These are phyloP conservation scores for Microcyclospora tardicrescens DNA, from an alignment of 2,329 filamentous ascomycete species.

Conservation along the genomic window DNA sequence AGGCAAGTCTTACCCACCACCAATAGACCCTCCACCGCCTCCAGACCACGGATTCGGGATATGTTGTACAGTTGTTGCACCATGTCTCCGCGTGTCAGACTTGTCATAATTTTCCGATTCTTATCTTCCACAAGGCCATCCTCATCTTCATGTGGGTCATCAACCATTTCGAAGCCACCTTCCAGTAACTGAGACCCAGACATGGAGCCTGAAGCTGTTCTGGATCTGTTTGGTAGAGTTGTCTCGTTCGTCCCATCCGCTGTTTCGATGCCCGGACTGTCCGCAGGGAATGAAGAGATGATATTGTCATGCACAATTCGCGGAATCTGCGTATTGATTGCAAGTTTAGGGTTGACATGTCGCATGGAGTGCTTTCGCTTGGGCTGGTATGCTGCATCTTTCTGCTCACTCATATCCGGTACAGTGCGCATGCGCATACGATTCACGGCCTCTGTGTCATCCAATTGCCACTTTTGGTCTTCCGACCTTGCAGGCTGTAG, in stretches of 20 bases:
- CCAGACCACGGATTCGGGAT: conserved; percentile 82
- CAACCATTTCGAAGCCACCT: conserved; percentile 91
- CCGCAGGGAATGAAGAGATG: conserved; percentile 7
- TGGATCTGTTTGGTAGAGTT: conserved; percentile 13
- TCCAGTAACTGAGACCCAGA: conserved; percentile 42
- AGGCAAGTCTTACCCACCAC: conserved; percentile 85
- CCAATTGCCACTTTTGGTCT: conserved; percentile 69
- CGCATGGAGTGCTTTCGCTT: conserved; percentile 58
- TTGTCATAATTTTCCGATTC: conserved; percentile 94
- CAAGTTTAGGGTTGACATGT: conserved; percentile 26
- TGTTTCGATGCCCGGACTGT: conserved; percentile 4
- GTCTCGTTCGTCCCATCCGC: conserved; percentile 8
- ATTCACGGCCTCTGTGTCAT: conserved; percentile 89
- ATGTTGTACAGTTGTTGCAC: conserved; percentile 93
- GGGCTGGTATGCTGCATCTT: conserved; percentile 66
- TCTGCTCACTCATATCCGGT: conserved; percentile 55
- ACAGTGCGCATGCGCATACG: conserved; percentile 83
- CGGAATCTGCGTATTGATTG: conserved; percentile 17
- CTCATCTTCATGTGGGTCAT: conserved; percentile 75
- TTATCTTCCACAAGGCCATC: conserved; percentile 83
- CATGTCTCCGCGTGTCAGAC: conserved; percentile 75
- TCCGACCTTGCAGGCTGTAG: conserved; percentile 53
- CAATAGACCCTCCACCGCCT: conserved; percentile 84
- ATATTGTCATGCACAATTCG: conserved; percentile 18
- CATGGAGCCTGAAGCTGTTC: conserved; percentile 31